Conservation (phyloP, 805 yeast genomes). For the Metschnikowia corniflorae region DNA sequence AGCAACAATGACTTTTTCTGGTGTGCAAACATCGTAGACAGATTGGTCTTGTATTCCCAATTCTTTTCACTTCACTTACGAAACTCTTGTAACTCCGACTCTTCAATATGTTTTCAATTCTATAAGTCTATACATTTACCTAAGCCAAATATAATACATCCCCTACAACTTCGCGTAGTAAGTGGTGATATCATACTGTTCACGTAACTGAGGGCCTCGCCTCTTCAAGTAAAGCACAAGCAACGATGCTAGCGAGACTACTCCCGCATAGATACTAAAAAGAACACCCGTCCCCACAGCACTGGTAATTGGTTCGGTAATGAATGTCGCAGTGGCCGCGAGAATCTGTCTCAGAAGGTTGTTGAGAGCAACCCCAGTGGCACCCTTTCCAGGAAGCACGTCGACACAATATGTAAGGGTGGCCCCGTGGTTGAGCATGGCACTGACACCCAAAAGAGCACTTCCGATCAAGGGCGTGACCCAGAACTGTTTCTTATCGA, state of each 20-base stretch:
- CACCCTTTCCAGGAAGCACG: constrained; percentile 81
- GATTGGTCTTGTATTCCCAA: no score
- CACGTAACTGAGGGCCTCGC: constrained; percentile 59
- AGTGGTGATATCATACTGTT: constrained; percentile 53
- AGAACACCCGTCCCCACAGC: constrained; percentile 73
- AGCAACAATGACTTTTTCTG: no score
- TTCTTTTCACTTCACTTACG: no score
- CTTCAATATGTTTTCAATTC: no score
- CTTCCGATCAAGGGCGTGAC: constrained; percentile 78
- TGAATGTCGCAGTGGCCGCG: constrained; percentile 75
- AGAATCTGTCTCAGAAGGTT: constrained; percentile 68
- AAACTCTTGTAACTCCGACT: no score
- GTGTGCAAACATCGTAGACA: no score
- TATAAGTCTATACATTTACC: no score
- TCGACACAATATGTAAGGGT: constrained; percentile 80
- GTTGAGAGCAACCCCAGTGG: constrained; percentile 83
- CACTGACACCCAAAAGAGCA: constrained; percentile 74
- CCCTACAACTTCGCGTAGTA: constrained; percentile 51
- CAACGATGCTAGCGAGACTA: constrained; percentile 43
- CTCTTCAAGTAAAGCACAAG: constrained; percentile 46
- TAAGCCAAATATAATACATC: no score
- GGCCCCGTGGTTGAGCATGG: constrained; percentile 80
- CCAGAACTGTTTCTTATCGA: constrained; percentile 66
- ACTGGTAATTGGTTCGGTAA: constrained; percentile 62
- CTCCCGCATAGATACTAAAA: constrained; percentile 61